Conservation (phyloP, 768 basidiomycete species). For the Gymnopilus junonius region DNA sequence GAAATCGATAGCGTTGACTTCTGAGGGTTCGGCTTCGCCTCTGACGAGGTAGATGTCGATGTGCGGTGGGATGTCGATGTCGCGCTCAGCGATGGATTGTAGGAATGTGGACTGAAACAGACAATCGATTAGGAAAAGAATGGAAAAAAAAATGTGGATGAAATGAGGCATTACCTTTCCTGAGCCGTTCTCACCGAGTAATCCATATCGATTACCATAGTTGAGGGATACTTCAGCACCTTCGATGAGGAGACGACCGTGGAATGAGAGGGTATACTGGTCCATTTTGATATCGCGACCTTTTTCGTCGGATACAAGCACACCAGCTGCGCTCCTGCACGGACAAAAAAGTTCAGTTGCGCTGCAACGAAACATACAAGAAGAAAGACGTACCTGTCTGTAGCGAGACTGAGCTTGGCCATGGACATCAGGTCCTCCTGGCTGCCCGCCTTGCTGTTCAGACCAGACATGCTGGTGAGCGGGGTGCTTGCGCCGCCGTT, state of each 20-base stretch:
- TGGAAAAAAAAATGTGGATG: constrained; percentile 1
- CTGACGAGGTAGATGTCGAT: constrained; percentile 98
- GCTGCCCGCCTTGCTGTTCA: constrained; percentile 79
- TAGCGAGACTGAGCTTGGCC: constrained; percentile 89
- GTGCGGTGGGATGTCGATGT: constrained; percentile 92
- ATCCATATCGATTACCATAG: constrained; percentile 92
- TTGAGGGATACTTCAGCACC: constrained; percentile 76
- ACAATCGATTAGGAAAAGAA: background rate
- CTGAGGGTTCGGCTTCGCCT: constrained; percentile 95
- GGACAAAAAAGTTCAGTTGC: constrained; percentile 11
- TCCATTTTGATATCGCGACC: constrained; percentile 98
- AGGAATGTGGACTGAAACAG: constrained; percentile 85
- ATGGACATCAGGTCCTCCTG: constrained; percentile 82
- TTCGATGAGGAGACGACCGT: constrained; percentile 63
- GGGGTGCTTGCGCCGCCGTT: constrained; percentile 76
- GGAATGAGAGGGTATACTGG: constrained; percentile 94
- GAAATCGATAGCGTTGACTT: constrained; percentile 96
- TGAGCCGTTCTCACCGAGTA: constrained; percentile 97
- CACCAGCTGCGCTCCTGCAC: constrained; percentile 87
- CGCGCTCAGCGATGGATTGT: constrained; percentile 93
- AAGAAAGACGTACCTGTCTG: constrained; percentile 69
- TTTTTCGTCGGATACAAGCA: constrained; percentile 90
- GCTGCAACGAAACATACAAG: background rate
- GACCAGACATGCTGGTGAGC: constrained; percentile 80
- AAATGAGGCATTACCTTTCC: constrained; percentile 74